Percentiles rank a stretch among this genome's conserved stretches.
Evolutionary conservation across 768 basidiomycete species (phyloP).

Genomic region (Hirschioporus abietinus): DNA sequence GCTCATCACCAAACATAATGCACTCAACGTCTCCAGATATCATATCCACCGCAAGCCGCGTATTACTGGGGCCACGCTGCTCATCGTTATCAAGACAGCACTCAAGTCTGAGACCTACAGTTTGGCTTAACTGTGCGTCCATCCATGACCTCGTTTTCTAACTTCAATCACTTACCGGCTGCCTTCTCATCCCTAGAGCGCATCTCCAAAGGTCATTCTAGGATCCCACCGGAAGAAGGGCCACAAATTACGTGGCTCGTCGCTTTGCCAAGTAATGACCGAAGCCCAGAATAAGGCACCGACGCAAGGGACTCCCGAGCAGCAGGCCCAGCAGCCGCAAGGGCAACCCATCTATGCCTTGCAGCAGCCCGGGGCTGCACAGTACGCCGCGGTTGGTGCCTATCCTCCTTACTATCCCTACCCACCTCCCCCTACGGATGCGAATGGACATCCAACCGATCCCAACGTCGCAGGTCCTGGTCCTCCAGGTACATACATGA

Average conservation of each 20-base stretch:
- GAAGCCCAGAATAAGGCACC: background rate
- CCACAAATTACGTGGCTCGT: background rate
- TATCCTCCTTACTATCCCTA: conserved; percentile 24
- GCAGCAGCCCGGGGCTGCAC: background rate
- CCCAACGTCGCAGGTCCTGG: conserved; percentile 24
- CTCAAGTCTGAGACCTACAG: background rate
- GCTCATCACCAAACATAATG: background rate
- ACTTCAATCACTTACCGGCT: background rate
- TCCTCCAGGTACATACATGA: conserved; percentile 27
- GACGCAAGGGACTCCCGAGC: background rate
- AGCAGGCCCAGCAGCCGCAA: background rate
- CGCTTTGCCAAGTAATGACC: background rate
- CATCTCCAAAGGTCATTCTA: background rate
- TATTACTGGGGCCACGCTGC: background rate
- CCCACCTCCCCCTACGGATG: conserved; percentile 15
- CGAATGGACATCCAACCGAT: conserved; percentile 22
- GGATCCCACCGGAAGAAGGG: background rate
- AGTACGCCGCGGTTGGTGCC: conserved; percentile 6
- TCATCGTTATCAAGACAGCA: background rate
- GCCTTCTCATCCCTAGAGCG: background rate
- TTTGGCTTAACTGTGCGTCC: background rate
- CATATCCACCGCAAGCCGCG: background rate
- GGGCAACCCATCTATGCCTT: background rate
- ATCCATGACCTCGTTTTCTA: background rate
- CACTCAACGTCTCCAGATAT: background rate